phyloP scores from a whole-genome alignment of 1,284 basidiomycete species.

The Ustilago lituana region DNA sequence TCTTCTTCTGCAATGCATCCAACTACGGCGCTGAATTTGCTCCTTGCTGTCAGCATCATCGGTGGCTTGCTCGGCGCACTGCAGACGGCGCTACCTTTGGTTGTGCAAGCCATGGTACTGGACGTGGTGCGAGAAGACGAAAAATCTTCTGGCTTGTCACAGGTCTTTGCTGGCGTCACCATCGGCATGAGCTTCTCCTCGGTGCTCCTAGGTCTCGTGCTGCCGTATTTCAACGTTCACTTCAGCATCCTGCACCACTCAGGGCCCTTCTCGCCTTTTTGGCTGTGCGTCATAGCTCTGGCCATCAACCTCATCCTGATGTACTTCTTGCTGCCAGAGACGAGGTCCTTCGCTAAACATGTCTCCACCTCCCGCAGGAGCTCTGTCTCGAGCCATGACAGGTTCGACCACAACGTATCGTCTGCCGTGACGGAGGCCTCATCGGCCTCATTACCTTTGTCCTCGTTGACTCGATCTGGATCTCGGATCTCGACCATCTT shows the following conservation, averaged over 20 bases:
- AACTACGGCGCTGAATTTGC: constrained; percentile 13
- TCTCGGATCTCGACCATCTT: not conserved
- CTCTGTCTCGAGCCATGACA: constrained; percentile 15
- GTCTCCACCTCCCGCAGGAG: constrained; percentile 1
- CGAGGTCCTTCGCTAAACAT: not conserved
- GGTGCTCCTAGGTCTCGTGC: constrained; percentile 11
- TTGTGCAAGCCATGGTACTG: constrained; percentile 34
- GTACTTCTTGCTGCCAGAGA: constrained; percentile 21
- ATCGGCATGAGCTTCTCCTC: constrained; percentile 25
- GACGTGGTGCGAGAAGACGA: constrained; percentile 32
- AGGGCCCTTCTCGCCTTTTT: constrained; percentile 38
- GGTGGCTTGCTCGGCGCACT: constrained; percentile 20
- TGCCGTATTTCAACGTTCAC: constrained; percentile 22
- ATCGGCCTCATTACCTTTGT: too few relatives aligned
- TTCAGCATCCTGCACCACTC: constrained; percentile 36
- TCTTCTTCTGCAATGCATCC: constrained; percentile 29
- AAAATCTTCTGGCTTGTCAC: constrained; percentile 25
- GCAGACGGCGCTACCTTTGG: constrained; percentile 4
- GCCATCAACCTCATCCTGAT: constrained; percentile 1
- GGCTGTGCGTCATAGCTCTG: constrained; percentile 1
- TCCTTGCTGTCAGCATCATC: not conserved
- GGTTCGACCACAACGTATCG: not conserved
- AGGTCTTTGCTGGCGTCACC: constrained; percentile 7
- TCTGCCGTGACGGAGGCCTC: too few relatives aligned
- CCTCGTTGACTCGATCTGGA: too few relatives aligned